Conservation (phyloP, 164 flowering plant genomes). For the Paratinospora sagittata region DNA sequence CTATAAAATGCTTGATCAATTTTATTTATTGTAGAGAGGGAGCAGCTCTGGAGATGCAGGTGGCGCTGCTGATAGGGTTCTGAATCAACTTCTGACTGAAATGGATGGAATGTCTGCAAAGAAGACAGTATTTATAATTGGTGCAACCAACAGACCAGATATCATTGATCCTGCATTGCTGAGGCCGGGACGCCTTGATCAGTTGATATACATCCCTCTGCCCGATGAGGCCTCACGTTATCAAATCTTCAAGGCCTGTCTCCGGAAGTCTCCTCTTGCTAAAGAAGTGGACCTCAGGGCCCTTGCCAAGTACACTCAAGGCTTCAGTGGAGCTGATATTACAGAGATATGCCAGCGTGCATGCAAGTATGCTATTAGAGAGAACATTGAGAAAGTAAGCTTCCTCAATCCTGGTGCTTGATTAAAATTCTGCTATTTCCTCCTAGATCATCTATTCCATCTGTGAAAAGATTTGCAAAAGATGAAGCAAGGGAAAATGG, state of each 20-base stretch:
- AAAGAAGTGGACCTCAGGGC: constrained; percentile 62
- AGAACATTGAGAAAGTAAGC: constrained; percentile 69
- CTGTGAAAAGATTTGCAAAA: too few species aligned
- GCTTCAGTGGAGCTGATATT: constrained; percentile 80
- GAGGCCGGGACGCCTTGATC: constrained; percentile 75
- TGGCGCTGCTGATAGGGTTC: constrained; percentile 76
- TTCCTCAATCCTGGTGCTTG: not conserved
- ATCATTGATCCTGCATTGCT: constrained; percentile 71
- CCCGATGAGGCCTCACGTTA: constrained; percentile 66
- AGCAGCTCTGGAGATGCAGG: constrained; percentile 74
- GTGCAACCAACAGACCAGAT: constrained; percentile 78
- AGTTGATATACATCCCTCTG: constrained; percentile 69
- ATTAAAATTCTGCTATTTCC: not conserved
- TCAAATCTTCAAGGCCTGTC: constrained; percentile 59
- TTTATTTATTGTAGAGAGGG: constrained; percentile 44
- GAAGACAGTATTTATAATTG: constrained; percentile 77
- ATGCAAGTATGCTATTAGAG: constrained; percentile 72
- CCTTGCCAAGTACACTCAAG: constrained; percentile 73
- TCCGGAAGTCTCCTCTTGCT: constrained; percentile 66
- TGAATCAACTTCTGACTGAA: constrained; percentile 75
- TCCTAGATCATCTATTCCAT: not conserved
- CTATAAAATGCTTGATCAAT: not conserved
- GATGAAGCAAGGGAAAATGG: too few species aligned
- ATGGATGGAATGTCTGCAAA: constrained; percentile 84
- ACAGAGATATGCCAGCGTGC: constrained; percentile 78